phyloP scores from a whole-genome alignment of 2,329 filamentous ascomycete genomes.

The Aspergillus brasiliensis region DNA sequence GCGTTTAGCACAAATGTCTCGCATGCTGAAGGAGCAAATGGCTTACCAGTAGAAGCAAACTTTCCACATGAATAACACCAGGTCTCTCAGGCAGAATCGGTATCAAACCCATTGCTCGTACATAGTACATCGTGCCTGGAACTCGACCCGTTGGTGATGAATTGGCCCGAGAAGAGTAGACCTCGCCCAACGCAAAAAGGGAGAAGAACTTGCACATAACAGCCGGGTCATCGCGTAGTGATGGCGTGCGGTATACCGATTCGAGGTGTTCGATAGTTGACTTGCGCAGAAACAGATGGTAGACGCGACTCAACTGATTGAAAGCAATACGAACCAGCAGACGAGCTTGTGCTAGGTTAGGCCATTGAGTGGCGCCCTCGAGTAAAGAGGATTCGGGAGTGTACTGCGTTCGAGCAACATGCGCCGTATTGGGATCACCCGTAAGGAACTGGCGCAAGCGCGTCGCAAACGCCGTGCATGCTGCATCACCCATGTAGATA shows the following conservation, averaged over 20 bases:
- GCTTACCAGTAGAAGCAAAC: constrained; percentile 38
- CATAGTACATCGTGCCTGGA: constrained; percentile 45
- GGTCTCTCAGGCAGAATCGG: constrained; percentile 45
- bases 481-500: constrained; percentile 36
- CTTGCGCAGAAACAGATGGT: constrained; percentile 35
- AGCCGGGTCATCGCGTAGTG: constrained; percentile 27
- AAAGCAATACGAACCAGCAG: constrained; percentile 33
- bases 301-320: constrained; percentile 32
- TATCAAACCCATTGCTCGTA: constrained; percentile 38
- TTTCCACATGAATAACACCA: constrained; percentile 44
- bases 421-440: constrained; percentile 19
- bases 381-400: constrained; percentile 23
- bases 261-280: constrained; percentile 38
- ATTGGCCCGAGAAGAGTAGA: constrained; percentile 39
- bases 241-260: constrained; percentile 27
- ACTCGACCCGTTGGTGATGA: constrained; percentile 26
- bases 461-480: constrained; percentile 37
- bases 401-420: constrained; percentile 29
- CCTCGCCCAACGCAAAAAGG: constrained; percentile 45
- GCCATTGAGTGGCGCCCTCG: constrained; percentile 27
- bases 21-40: neutral
- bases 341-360: constrained; percentile 30
- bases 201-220: constrained; percentile 46
- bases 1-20: neutral
- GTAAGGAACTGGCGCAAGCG: constrained; percentile 33